phyloP scores from a whole-genome alignment of 2,329 filamentous ascomycete genomes.

The Penicillium sp. region DNA sequence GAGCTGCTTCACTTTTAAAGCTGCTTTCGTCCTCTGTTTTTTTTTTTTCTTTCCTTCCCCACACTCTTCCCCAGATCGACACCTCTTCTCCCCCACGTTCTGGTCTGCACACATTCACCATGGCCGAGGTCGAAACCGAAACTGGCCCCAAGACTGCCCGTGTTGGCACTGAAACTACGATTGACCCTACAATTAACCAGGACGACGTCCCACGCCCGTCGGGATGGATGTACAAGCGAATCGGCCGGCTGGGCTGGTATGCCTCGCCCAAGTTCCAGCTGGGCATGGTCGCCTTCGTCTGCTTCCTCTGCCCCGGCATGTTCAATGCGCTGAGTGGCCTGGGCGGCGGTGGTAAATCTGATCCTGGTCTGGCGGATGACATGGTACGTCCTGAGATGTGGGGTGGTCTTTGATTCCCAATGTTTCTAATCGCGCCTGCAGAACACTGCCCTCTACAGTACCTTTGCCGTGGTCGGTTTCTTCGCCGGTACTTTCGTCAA shows the following conservation, averaged over 20 bases:
- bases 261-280: constrained; percentile 70
- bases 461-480: constrained; percentile 64
- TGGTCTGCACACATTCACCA: not conserved
- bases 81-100: not conserved
- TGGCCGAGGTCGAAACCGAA: constrained; percentile 14
- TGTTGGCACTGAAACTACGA: constrained; percentile 5
- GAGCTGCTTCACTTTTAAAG: not conserved
- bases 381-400: constrained; percentile 30
- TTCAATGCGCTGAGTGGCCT: constrained; percentile 68
- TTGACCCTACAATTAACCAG: not conserved
- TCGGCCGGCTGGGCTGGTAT: constrained; percentile 60
- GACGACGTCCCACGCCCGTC: constrained; percentile 10
- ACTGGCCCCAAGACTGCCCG: constrained; percentile 9
- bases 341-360: constrained; percentile 63
- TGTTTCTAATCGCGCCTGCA: not conserved
- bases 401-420: not conserved
- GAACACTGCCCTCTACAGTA: constrained; percentile 67
- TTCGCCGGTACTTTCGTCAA: constrained; percentile 53
- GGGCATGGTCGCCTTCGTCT: constrained; percentile 65
- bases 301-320: constrained; percentile 71
- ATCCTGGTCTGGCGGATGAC: constrained; percentile 54
- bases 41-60: not conserved
- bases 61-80: not conserved
- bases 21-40: not conserved
- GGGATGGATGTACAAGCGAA: constrained; percentile 57